Conservation (phyloP, 805 yeast species). For the Ogataea nonfermentans region DNA sequence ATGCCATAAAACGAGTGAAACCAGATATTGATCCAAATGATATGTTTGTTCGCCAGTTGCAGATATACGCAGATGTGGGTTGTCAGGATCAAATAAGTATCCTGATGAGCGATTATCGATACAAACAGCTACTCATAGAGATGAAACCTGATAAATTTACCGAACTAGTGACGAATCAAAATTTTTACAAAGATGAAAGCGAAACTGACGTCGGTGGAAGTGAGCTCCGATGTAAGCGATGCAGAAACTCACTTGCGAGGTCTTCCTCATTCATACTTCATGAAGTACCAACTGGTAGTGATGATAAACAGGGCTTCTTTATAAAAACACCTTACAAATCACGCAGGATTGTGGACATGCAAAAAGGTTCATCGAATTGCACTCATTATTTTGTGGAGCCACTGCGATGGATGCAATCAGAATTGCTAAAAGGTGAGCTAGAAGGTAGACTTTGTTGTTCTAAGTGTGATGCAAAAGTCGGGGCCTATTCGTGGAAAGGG, state of each 20-base stretch:
- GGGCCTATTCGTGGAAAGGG: constrained; percentile 94
- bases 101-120: constrained; percentile 24
- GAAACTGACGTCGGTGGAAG: constrained; percentile 1
- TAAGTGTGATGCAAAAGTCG: constrained; percentile 79
- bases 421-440: constrained; percentile 66
- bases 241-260: constrained; percentile 69
- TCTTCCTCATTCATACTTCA: constrained; percentile 64
- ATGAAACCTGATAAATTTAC: constrained; percentile 25
- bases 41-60: constrained; percentile 70
- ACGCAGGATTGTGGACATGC: constrained; percentile 55
- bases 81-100: constrained; percentile 38
- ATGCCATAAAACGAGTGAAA: constrained; percentile 70
- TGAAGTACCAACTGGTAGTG: constrained; percentile 55
- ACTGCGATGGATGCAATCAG: constrained; percentile 85
- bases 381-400: constrained; percentile 91
- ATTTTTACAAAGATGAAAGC: constrained; percentile 12
- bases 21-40: constrained; percentile 66
- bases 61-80: constrained; percentile 49
- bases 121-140: constrained; percentile 44
- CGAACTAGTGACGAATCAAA: constrained; percentile 16
- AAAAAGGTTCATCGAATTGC: constrained; percentile 60
- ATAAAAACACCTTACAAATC: constrained; percentile 62
- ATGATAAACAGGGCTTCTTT: constrained; percentile 64
- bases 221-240: constrained; percentile 71
- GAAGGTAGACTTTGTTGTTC: constrained; percentile 90